A percentile compares a stretch with the other conserved stretches of the same genome.
Conservation (phyloP, 495 filamentous ascomycete species). For the Trichoderma reesei region DNA sequence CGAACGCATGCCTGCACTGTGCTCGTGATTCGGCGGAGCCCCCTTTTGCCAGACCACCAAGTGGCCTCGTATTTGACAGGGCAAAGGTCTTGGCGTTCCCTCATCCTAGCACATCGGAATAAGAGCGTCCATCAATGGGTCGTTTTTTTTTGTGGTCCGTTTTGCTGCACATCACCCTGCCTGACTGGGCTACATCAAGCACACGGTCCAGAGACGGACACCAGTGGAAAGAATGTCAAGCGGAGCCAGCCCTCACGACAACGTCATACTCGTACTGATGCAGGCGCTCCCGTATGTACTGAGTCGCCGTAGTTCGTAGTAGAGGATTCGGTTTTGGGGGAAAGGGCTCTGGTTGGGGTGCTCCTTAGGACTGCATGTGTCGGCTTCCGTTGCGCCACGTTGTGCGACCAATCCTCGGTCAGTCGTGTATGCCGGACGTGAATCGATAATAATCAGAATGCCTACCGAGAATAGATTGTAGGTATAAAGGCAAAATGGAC, state of each 20-base stretch:
- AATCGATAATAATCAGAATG: not conserved
- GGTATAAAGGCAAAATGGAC: not conserved
- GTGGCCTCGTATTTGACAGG: not conserved
- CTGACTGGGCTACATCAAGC: too few relatives aligned
- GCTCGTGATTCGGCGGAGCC: not conserved
- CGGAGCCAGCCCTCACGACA: not conserved
- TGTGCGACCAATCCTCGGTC: not conserved
- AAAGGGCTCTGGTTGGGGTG: not conserved
- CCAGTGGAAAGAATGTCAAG: not conserved
- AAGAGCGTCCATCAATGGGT: conserved; percentile 7
- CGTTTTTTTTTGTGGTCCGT: not conserved
- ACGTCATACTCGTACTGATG: not conserved
- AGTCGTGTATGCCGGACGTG: not conserved
- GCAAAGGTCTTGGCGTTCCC: not conserved
- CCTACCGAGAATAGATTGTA: not conserved
- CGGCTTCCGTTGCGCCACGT: not conserved
- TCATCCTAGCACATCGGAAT: conserved; percentile 2
- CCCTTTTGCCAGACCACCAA: not conserved
- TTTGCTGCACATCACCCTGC: not conserved
- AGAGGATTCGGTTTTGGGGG: not conserved
- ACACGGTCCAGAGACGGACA: too few relatives aligned
- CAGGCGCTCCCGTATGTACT: too few relatives aligned
- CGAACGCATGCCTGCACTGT: not conserved
- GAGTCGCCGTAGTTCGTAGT: too few relatives aligned
- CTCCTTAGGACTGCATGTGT: not conserved